A percentile compares a stretch with the other conserved stretches of the same genome.
These are phyloP conservation scores for Flaveria trinervia DNA, from an alignment of 129 eudicot species.

Conservation along the genomic window DNA sequence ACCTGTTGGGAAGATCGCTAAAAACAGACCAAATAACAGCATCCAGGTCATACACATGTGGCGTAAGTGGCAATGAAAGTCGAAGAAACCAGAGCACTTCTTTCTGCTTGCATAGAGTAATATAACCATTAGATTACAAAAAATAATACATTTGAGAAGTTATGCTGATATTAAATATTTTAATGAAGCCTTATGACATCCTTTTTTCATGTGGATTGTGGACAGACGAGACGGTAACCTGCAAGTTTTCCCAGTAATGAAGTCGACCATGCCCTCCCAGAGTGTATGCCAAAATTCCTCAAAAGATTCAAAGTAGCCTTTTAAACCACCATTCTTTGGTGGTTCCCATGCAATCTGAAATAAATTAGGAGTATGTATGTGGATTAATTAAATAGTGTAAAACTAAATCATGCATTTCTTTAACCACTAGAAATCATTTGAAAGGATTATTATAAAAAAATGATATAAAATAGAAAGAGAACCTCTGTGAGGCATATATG, in stretches of 20 bases:
- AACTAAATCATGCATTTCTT: constrained; percentile 3
- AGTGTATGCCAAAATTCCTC: constrained; percentile 63
- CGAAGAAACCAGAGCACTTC: constrained; percentile 72
- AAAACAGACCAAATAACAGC: constrained; percentile 68
- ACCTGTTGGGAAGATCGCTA: constrained; percentile 87
- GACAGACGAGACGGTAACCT: constrained; percentile 44
- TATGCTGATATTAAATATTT: background rate
- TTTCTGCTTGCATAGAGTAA: constrained; percentile 46
- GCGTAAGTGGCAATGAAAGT: constrained; percentile 78
- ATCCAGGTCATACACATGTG: constrained; percentile 91
- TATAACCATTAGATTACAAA: constrained; percentile 11
- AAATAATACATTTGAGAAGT: background rate
- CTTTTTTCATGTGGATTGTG: background rate
- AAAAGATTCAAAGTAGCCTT: constrained; percentile 70
- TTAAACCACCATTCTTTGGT: constrained; percentile 46
- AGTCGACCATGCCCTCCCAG: constrained; percentile 72
- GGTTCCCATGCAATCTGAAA: constrained; percentile 75
- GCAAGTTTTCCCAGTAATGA: constrained; percentile 77
- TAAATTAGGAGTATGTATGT: background rate
- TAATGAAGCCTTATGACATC: background rate
- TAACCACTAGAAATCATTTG: background rate
- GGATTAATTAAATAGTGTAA: constrained; percentile 5
- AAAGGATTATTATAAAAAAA: background rate
- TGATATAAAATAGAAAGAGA: background rate
- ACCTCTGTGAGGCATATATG: background rate